Percentiles rank a stretch among this genome's conserved stretches.
Evolutionary conservation across 768 basidiomycete genomes (phyloP).

Genomic region (Leccinellum albellum): DNA sequence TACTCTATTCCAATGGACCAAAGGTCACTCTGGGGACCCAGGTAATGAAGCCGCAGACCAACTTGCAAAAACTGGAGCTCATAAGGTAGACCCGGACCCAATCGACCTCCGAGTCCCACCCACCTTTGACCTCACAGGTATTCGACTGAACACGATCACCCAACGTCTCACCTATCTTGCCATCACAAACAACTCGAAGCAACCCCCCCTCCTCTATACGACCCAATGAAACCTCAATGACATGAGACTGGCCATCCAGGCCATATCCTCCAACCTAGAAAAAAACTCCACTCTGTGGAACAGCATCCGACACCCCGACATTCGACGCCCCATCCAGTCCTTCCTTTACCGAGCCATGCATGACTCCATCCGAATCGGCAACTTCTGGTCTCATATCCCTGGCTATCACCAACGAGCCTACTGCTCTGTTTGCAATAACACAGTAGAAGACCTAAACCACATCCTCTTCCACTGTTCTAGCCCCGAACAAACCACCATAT

Average conservation of each 20-base stretch:
- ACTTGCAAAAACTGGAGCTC: slow-evolving; percentile 14
- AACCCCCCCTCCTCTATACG: no score
- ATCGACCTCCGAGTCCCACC: not conserved
- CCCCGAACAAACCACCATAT: not conserved
- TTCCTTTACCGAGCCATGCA: not conserved
- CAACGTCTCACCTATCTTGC: no score
- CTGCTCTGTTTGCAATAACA: not conserved
- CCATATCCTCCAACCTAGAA: not conserved
- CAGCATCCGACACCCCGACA: not conserved
- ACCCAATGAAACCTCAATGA: no score
- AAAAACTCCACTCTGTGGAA: not conserved
- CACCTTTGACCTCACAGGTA: no score
- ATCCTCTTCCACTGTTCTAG: not conserved
- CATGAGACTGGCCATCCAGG: not conserved
- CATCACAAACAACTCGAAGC: no score
- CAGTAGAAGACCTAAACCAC: not conserved
- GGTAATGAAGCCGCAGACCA: slow-evolving; percentile 28
- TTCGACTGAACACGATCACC: no score
- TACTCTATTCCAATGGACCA: slow-evolving; percentile 25
- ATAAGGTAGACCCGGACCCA: not conserved
- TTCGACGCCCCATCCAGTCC: not conserved
- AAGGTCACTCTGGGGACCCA: slow-evolving; percentile 15
- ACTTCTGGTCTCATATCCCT: not conserved
- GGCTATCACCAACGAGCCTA: not conserved
- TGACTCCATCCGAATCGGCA: not conserved